Base-by-base conservation (phyloP, 768 basidiomycete genomes). In the Paxillus involutus region DNA sequence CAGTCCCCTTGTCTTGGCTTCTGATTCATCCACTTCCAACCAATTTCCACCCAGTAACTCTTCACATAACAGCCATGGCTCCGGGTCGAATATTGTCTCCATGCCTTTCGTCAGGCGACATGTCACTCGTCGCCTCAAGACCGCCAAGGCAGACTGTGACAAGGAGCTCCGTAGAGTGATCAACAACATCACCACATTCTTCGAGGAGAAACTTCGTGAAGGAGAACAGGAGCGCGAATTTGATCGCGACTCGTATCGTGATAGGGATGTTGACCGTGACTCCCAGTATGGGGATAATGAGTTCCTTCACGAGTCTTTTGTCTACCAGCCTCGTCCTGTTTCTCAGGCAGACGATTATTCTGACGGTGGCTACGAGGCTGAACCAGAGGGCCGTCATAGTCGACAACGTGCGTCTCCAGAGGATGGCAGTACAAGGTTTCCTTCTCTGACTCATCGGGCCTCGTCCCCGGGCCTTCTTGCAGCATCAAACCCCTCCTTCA, bases 101-200 rank as follows among this genome's bases (percentile, higher is more conserved):
- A 93, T 93, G 91, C 90, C 91, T 55, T 92, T 93, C 69, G 91
- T 98, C 58, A 80, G 91, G 57, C 84, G 93, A 51, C 95, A 98
- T 76, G 92, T 98, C 64, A 92, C 89, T 37, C 84, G 93, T 59
- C 86, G 97, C 53, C 85, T 98, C 72, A 89, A 86, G 75, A 89
- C 88, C 4, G 94, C 96, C 53, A 98, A 99, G 77, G 84, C 90
- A 47, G 91, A 91, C 59, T 99, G 96, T 78, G 94, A 99, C 82
- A 91, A 90, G 77, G 94, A 97, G 72, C 84, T 99, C 9, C 86
- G 88, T 66, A 88, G 93, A 67, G 90, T 98, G 67, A 93, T 95
- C 55, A 88, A 91, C 73, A 91, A 86, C 56, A 94, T 99, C 77
- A 96, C 96, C 58, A 73, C 85, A 37, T 98, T 94, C 73, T 96